Base-by-base conservation (phyloP, 1,139 yeast genomes). In the Protomyces lactucae-debilis region DNA sequence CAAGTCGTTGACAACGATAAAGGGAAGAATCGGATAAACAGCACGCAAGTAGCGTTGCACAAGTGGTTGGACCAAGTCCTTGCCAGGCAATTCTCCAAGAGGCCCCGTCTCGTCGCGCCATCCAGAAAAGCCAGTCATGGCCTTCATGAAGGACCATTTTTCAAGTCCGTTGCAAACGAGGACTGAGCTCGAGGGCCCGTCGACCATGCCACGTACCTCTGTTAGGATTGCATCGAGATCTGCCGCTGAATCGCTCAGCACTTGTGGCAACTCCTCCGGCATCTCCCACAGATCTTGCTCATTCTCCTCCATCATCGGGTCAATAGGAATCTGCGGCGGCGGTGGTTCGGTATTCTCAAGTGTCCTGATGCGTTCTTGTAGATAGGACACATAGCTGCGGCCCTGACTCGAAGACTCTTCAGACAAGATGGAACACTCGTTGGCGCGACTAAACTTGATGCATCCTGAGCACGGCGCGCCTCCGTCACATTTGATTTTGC, bases 61-160 rank as follows among this genome's bases (percentile, higher is more conserved):
- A 28, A 59, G 53, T 2, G 63, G 63, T 12, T 36, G 56, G 10
- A 52, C 53, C 9, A 59, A 25, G 16, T 46, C 43, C 10, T 39
- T 55, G 8, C 48, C n/a, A 10, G 46, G 57, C n/a, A 48, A 12
- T 16, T 46, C 23, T 23, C 35, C 28, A 51, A 52, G 54, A 8
- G 63, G 63, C 5, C 63, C 63, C 14, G 63, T 59, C 52, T 59
- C 63, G 53, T 59, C 63, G 18, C 63, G 63, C 28, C 21, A 59
- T 37, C 63, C 63, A 8, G 63, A 52, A 25, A 59, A 28, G 5
- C 48, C 48, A 18, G 48, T 43, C 48, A 43, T 43, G 48, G 48
- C 48, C 25, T 16, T 43, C 48, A 43, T 43, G 28, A 43, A 43
- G 14, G 48, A 43, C 48, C 48, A 43, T 5, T 21, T 18, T 9